Evolutionary conservation across 768 basidiomycete species (phyloP), one percentile per base, ranked within the genome.

Genomic region (Galerina sulciceps): DNA sequence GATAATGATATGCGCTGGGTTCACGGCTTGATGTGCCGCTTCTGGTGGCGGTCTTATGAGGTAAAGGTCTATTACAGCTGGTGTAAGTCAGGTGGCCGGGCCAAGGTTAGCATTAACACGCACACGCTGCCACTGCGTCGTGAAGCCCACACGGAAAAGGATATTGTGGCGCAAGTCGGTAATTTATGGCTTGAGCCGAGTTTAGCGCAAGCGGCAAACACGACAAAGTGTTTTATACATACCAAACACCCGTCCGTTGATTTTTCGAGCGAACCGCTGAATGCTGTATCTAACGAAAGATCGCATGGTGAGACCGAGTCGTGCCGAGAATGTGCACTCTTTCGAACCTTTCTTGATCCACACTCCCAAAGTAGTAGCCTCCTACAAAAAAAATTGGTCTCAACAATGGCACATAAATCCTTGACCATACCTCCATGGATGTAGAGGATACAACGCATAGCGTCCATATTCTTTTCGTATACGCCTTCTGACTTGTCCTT

Each of bases 71-170:
- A 55, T 15, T 45, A 55, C 26, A n/a, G 20, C 26, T 22, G 31
- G 35, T 31, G 48, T 58, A 15, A 55, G 59, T 41, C 15, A 48
- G 40, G 37, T 9, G 3, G 14, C 14, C n/a, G 38, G 17, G 11
- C 10, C 42, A 26, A 8, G 34, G 1, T 11, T 42, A 10, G 38
- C 23, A 18, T 17, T 34, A 26, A 11, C 34, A 71, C 87, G 64
- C 65, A 93, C 92, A 99, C 8, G 94, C 89, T 2, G 96, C 92
- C 10, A 99, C 68, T 35, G 88, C 77, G 71, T 99, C 96, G 66
- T 97, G 95, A 6, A 98, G 74, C 1, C 89, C 93, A 63, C 93
- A 94, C 13, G 96, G 96, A 70, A 97, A 98, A 1, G 96, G 96
- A 66, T 96, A 99, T 73, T 98, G 96, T 0, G 96, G 96, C 13